Conservation (phyloP, 176 grass and related monocot genomes). For the Tillandsia leiboldiana region DNA sequence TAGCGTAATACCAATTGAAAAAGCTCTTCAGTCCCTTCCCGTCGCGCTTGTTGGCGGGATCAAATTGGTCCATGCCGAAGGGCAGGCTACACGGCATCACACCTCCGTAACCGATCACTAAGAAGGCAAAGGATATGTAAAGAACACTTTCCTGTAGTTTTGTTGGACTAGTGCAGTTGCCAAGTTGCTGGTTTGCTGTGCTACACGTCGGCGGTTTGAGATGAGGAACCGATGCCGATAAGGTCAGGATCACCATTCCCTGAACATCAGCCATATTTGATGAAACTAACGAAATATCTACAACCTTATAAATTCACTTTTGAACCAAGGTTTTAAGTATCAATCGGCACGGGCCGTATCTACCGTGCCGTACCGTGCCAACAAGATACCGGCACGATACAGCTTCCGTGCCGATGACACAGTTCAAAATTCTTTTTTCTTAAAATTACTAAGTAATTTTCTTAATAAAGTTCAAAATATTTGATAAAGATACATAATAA, state of each 20-base stretch:
- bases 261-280: neutral
- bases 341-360: too few relatives aligned
- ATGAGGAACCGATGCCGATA: constrained; percentile 13
- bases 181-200: constrained; percentile 8
- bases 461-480: too few relatives aligned
- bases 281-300: too few relatives aligned
- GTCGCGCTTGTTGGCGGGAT: constrained; percentile 6
- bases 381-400: too few relatives aligned
- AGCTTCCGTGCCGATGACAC: too few relatives aligned
- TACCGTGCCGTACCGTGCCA: too few relatives aligned
- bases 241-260: neutral
- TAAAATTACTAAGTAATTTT: too few relatives aligned
- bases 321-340: too few relatives aligned
- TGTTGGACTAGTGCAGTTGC: constrained; percentile 19
- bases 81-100: constrained; percentile 26
- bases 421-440: too few relatives aligned
- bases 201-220: constrained; percentile 23
- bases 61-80: constrained; percentile 30
- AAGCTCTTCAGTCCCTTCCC: constrained; percentile 10
- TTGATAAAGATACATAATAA: too few relatives aligned
- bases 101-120: constrained; percentile 14
- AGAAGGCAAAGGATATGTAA: constrained; percentile 21
- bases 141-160: constrained; percentile 25
- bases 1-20: constrained; percentile 29
- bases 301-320: too few relatives aligned